Percentiles rank a stretch among this genome's conserved stretches.
Conservation (phyloP, 768 basidiomycete genomes). For the Kwoniella mangroviensis region DNA sequence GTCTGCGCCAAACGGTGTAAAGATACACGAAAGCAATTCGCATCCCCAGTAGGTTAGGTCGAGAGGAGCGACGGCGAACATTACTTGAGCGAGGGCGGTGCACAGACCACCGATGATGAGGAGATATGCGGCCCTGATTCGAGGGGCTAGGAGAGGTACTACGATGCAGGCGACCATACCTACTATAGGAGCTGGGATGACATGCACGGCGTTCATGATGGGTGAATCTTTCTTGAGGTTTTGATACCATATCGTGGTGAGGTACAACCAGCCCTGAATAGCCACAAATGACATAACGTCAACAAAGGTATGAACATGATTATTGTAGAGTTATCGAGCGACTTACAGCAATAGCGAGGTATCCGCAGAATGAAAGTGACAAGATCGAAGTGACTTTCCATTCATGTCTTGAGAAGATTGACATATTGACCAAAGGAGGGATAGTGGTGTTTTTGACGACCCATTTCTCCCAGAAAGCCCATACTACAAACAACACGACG, state of each 20-base stretch:
- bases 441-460: slow-evolving; percentile 60
- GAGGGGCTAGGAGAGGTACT: slow-evolving; percentile 28
- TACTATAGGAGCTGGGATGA: slow-evolving; percentile 29
- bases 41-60: slow-evolving; percentile 42
- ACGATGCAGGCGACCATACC: slow-evolving; percentile 26
- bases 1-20: slow-evolving; percentile 41
- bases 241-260: slow-evolving; percentile 42
- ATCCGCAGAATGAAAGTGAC: slow-evolving; percentile 22
- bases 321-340: neutral
- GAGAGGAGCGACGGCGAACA: slow-evolving; percentile 40
- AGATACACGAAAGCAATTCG: slow-evolving; percentile 36
- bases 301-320: neutral
- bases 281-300: neutral
- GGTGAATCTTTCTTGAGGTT: slow-evolving; percentile 33
- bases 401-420: slow-evolving; percentile 31
- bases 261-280: slow-evolving; percentile 29
- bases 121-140: slow-evolving; percentile 26
- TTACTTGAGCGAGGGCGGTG: slow-evolving; percentile 15
- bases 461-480: slow-evolving; percentile 69
- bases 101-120: slow-evolving; percentile 28
- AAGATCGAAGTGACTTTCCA: slow-evolving; percentile 30
- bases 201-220: slow-evolving; percentile 25
- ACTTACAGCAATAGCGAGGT: slow-evolving; percentile 21
- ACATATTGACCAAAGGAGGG: slow-evolving; percentile 39
- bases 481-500: slow-evolving; percentile 65